These are phyloP conservation scores for Psilocybe cubensis DNA, from an alignment of 768 basidiomycete species.

Conservation along the genomic window DNA sequence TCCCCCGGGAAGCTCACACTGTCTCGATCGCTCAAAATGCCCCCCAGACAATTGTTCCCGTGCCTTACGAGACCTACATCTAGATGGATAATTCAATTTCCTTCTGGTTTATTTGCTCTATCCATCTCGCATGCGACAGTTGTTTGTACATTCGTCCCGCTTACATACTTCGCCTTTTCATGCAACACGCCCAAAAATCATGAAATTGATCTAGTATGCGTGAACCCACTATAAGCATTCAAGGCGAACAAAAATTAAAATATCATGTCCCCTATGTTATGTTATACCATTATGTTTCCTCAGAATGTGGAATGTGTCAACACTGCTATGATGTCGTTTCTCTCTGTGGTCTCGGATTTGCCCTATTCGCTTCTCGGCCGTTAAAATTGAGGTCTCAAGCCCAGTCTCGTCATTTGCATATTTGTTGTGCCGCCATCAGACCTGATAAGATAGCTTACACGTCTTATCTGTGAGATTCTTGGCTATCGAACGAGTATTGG, in stretches of 20 bases:
- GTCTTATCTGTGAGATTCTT: neutral
- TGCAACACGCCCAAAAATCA: conserved; percentile 26
- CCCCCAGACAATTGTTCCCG: conserved; percentile 91
- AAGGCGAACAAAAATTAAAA: neutral
- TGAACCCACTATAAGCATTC: conserved; percentile 1
- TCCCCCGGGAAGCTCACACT: conserved; percentile 78
- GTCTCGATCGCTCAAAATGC: conserved; percentile 76
- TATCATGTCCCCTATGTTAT: neutral
- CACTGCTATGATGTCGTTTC: neutral
- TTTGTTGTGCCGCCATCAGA: neutral
- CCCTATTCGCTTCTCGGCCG: neutral
- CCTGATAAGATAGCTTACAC: neutral
- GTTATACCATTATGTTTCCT: neutral
- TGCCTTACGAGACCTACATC: conserved; percentile 96
- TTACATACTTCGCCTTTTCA: conserved; percentile 25
- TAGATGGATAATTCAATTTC: conserved; percentile 47
- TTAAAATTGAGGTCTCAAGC: too few relatives aligned
- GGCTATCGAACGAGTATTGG: neutral
- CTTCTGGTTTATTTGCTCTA: conserved; percentile 23
- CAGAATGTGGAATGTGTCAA: neutral
- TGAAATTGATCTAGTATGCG: conserved; percentile 16
- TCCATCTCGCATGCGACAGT: conserved; percentile 21
- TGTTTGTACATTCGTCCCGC: conserved; percentile 24
- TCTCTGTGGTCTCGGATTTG: neutral
- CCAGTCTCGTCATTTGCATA: neutral